Base-by-base conservation (phyloP, 225 moss, liverwort and hornwort species). In the Polytrichum formosum region DNA sequence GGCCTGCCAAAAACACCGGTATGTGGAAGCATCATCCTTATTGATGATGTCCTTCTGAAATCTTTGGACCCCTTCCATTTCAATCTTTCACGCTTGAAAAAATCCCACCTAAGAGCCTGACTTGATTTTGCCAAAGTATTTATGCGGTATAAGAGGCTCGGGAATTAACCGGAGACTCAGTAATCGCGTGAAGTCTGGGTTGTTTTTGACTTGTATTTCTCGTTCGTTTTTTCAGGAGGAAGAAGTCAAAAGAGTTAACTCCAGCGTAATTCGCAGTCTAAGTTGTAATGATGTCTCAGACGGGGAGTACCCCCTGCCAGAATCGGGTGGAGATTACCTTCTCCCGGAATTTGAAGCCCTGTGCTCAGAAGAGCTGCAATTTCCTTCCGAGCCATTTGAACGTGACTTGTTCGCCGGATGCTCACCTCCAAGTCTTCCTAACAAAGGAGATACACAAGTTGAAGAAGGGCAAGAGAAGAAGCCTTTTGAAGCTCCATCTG, bases 401-500 rank as follows among this genome's bases (percentile, higher is more conserved):
- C 6, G 60, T 54, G 1, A 10, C 66, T 20, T 77, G 72, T 55
- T 0, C 5, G 0, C 0, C 1, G 0, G 5, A 29, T 26, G 66
- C 67, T 68, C 66, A 31, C 19, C 62, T 0, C 56, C 53, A 33
- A 0, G 62, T 68, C 6, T 9, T 1, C 25, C 28, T 79, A 10
- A 67, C 79, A 54, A 64, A 64, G 69, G 67, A 75, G 5, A 26
- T 77, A 2, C 37, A 9, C 62, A 74, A 74, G 10, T 85, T 79
- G n/a, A 82, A 79, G 58, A 64, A 76, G 55, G 26, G 5, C 4
- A 1, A 18, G 0, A 66, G 1, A 46, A 26, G 20, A 7, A 28
- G 69, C 54, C 70, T 82, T 46, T 46, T 13, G 5, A 82, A 77
- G 69, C 67, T 77, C 35, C 28, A 72, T 61, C 0, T 82, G 1